phyloP scores from a whole-genome alignment of 2,329 filamentous ascomycete genomes.

The Neophaeococcomyces mojaviensis region DNA sequence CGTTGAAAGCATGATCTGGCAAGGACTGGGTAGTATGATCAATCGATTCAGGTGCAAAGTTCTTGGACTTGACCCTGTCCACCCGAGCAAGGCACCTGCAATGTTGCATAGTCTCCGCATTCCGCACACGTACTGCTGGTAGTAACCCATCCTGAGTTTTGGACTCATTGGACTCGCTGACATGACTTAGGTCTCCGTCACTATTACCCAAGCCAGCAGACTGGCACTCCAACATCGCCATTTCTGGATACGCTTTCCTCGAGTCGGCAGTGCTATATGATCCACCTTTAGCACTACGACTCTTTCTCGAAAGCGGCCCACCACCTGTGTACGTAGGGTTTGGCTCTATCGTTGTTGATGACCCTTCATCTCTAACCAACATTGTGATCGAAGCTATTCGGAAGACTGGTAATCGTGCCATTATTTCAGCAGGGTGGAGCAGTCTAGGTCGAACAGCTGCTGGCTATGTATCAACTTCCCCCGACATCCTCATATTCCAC shows the following conservation, averaged over 20 bases:
- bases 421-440: slow-evolving; percentile 51
- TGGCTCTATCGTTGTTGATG: slow-evolving; percentile 49
- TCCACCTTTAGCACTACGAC: slow-evolving; percentile 33
- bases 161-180: too few relatives aligned
- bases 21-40: slow-evolving; percentile 42
- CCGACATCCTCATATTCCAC: slow-evolving; percentile 42
- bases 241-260: slow-evolving; percentile 43
- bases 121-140: slow-evolving; percentile 42
- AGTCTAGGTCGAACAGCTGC: too few relatives aligned
- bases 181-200: too few relatives aligned
- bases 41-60: slow-evolving; percentile 35
- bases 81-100: slow-evolving; percentile 30
- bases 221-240: slow-evolving; percentile 32
- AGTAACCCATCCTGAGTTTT: too few relatives aligned
- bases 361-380: slow-evolving; percentile 38
- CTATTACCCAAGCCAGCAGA: slow-evolving; percentile 36
- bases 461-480: slow-evolving; percentile 25
- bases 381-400: slow-evolving; percentile 43
- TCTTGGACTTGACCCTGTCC: slow-evolving; percentile 36
- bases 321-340: slow-evolving; percentile 51
- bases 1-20: slow-evolving; percentile 45
- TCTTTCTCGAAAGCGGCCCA: slow-evolving; percentile 41
- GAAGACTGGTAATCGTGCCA: slow-evolving; percentile 42
- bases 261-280: slow-evolving; percentile 33
- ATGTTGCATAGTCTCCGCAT: slow-evolving; percentile 31